Evolutionary conservation across 768 basidiomycete species (phyloP).

Genomic region (Boletus vermiculosoides): DNA sequence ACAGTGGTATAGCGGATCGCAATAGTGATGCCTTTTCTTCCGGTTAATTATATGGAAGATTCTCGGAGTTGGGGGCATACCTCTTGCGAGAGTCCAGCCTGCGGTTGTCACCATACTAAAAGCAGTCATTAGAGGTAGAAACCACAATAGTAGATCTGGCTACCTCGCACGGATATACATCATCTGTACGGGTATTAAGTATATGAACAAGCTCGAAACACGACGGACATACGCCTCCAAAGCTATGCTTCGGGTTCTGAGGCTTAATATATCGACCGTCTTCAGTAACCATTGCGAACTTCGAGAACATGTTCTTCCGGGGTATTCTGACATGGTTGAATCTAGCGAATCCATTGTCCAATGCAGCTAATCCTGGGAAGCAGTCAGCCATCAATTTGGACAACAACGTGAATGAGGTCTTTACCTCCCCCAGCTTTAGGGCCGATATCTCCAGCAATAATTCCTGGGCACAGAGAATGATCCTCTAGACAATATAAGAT

Average conservation of each 20-base stretch:
- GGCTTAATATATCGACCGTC: constrained; percentile 65
- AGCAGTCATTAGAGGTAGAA: neutral
- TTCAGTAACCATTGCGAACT: constrained; percentile 66
- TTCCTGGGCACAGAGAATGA: constrained; percentile 58
- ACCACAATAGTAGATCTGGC: neutral
- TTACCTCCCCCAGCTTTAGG: constrained; percentile 36
- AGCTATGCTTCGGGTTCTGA: constrained; percentile 71
- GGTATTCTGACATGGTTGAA: constrained; percentile 68
- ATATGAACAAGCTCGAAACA: neutral
- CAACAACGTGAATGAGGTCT: neutral
- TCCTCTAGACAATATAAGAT: constrained; percentile 42
- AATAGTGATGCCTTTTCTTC: constrained; percentile 51
- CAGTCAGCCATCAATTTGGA: neutral
- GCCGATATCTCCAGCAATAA: constrained; percentile 67
- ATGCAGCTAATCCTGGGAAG: constrained; percentile 46
- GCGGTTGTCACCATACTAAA: constrained; percentile 60
- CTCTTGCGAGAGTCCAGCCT: constrained; percentile 67
- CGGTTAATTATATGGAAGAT: neutral
- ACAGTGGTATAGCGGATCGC: constrained; percentile 72
- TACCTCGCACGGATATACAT: constrained; percentile 68
- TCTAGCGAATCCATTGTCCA: constrained; percentile 68
- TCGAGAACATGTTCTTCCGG: constrained; percentile 69
- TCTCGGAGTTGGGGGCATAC: constrained; percentile 29
- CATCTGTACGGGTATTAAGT: constrained; percentile 46
- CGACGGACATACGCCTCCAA: constrained; percentile 58